phyloP scores from a whole-genome alignment of 2,329 filamentous ascomycete genomes.

The Penicillium oxalicum region DNA sequence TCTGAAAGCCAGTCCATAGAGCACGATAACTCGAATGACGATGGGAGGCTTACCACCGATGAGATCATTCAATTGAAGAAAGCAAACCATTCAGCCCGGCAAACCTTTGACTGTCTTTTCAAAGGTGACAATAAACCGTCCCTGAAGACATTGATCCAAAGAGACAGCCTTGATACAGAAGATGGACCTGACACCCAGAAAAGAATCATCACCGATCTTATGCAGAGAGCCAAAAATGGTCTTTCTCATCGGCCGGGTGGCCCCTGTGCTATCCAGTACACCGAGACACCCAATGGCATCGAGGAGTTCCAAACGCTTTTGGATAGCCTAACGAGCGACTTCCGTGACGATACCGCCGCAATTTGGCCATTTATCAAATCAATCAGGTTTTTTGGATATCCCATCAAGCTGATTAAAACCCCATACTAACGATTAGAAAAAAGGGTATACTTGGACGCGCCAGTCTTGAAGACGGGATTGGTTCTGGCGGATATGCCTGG shows the following conservation, averaged over 20 bases:
- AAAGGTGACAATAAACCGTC: slow-evolving; percentile 4
- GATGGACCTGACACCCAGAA: neutral
- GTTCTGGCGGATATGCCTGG: slow-evolving; percentile 21
- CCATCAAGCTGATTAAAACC: neutral
- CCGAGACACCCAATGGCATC: neutral
- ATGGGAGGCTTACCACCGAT: neutral
- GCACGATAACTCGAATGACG: neutral
- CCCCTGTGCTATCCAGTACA: neutral
- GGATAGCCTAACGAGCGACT: slow-evolving; percentile 12
- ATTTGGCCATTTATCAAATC: slow-evolving; percentile 22
- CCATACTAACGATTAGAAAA: too few relatives aligned
- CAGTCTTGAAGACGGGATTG: slow-evolving; percentile 16
- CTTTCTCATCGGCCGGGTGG: neutral
- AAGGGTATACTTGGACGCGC: slow-evolving; percentile 18
- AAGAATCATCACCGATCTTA: neutral
- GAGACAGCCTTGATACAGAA: neutral
- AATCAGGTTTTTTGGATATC: slow-evolving; percentile 11
- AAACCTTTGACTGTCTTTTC: slow-evolving; percentile 16
- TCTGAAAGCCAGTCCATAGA: too few relatives aligned
- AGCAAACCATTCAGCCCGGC: slow-evolving; percentile 7
- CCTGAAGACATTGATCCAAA: slow-evolving; percentile 10
- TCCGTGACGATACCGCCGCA: neutral
- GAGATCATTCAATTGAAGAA: slow-evolving; percentile 8
- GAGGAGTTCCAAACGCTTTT: slow-evolving; percentile 6
- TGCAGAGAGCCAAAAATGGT: neutral